Conservation (phyloP, 1,284 basidiomycete species). For the Moniliophthora roreri region DNA sequence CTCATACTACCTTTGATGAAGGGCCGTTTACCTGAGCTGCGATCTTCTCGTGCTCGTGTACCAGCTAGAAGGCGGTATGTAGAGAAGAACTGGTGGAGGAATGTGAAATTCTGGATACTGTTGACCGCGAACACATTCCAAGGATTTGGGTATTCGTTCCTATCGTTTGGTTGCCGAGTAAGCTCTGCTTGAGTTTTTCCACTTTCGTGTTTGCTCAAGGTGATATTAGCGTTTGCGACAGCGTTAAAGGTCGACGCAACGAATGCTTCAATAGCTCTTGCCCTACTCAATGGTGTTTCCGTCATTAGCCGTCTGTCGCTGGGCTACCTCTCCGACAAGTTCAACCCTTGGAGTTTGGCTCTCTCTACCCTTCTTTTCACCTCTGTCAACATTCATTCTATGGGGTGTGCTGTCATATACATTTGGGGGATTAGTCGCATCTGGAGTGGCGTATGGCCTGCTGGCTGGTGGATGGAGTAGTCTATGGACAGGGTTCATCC, state of each 20-base stretch:
- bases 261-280: slow-evolving; percentile 26
- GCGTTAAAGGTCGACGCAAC: slow-evolving; percentile 24
- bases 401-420: slow-evolving; percentile 35
- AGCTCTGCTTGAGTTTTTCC: slow-evolving; percentile 8
- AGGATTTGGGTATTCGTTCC: slow-evolving; percentile 32
- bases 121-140: slow-evolving; percentile 34
- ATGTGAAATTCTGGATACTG: slow-evolving; percentile 28
- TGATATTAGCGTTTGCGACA: slow-evolving; percentile 29
- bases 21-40: slow-evolving; percentile 31
- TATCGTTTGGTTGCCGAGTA: slow-evolving; percentile 32
- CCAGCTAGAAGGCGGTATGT: slow-evolving; percentile 20
- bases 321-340: slow-evolving; percentile 33
- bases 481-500: slow-evolving; percentile 6
- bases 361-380: slow-evolving; percentile 26
- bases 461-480: slow-evolving; percentile 35
- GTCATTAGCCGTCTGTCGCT: slow-evolving; percentile 31
- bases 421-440: slow-evolving; percentile 32
- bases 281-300: slow-evolving; percentile 31
- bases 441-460: slow-evolving; percentile 33
- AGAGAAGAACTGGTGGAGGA: slow-evolving; percentile 26
- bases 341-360: slow-evolving; percentile 34
- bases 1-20: slow-evolving; percentile 30
- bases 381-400: slow-evolving; percentile 34
- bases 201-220: slow-evolving; percentile 24
- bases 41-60: slow-evolving; percentile 15